Evolutionary conservation across 225 moss, liverwort and hornwort genomes (phyloP), one percentile per base, ranked within the genome.

Genomic region (Antitrichia curtipendula): DNA sequence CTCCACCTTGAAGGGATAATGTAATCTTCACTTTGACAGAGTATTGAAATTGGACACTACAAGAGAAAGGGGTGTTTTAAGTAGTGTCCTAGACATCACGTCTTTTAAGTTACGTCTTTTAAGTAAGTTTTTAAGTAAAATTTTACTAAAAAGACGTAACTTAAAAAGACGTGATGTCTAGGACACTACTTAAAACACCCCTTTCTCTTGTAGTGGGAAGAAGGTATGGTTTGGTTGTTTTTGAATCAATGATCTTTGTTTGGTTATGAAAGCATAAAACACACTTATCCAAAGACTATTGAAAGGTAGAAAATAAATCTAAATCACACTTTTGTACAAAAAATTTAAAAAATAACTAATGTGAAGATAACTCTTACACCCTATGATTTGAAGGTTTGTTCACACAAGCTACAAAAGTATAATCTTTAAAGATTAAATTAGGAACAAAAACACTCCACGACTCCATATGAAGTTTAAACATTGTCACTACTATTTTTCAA

Each of bases 201-300:
- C n/a, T n/a, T n/a, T n/a, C n/a, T n/a, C n/a, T n/a, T n/a, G n/a
- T n/a, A n/a, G n/a, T n/a, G n/a, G n/a, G 5, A 75, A 36, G 3
- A 12, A 75, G 3, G 0, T 9, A 4, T 16, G 11, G 1, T 56
- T 38, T 1, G 1, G 0, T n/a, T 9, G 16, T 36, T n/a, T 75
- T 76, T 76, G 0, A 75, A 75, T 32, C 31, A 31, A 12, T 32
- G 4, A 20, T 49, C 20, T 49, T 32, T 19, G 7, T 74, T 18
- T 74, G 2, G 6, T 49, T 49, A 12, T 32, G 1, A 32, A 32
- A 1, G 32, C 2, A 34, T 52, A 21, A 75, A 49, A 2, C 5
- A 36, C 14, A 22, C 4, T 21, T 32, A 32, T 75, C 50, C 10
- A 75, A 75, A 0, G 3, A 34, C 8, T 19, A 32, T 32, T 5